These are phyloP conservation scores for Cercospora zeina DNA, from an alignment of 2,329 filamentous ascomycete genomes.

Conservation along the genomic window DNA sequence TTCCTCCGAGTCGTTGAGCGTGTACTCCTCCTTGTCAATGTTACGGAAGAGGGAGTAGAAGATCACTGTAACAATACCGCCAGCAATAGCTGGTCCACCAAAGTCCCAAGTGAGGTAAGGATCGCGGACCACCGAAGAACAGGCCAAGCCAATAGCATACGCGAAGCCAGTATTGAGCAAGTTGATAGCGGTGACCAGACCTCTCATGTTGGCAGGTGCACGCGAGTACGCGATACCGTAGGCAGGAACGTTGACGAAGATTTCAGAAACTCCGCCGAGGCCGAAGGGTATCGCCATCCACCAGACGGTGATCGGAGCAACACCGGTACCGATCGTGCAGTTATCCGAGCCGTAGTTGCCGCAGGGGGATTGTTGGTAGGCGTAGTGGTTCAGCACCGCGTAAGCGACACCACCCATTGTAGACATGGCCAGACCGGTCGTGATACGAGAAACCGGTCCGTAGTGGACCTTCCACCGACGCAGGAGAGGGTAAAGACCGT, in stretches of 20 bases:
- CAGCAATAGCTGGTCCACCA: conserved; percentile 52
- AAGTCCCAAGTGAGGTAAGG: conserved; percentile 54
- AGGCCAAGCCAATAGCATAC: conserved; percentile 43
- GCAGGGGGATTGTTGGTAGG: conserved; percentile 52
- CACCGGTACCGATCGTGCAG: conserved; percentile 40
- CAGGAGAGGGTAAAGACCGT: conserved; percentile 48
- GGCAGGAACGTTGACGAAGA: conserved; percentile 48
- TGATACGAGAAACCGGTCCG: conserved; percentile 55
- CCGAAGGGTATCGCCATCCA: conserved; percentile 44
- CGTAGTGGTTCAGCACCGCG: conserved; percentile 47
- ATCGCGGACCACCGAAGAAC: conserved; percentile 47
- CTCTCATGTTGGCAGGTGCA: conserved; percentile 47
- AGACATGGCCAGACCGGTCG: conserved; percentile 51
- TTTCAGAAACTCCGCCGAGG: conserved; percentile 46
- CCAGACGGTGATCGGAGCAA: conserved; percentile 47
- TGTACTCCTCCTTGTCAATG: conserved; percentile 41
- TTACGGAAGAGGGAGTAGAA: conserved; percentile 52
- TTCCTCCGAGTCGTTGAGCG: conserved; percentile 24
- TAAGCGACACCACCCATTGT: conserved; percentile 47
- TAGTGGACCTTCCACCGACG: conserved; percentile 45
- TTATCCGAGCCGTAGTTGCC: conserved; percentile 44
- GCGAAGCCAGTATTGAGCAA: conserved; percentile 47
- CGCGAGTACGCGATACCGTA: conserved; percentile 50
- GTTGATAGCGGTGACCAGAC: conserved; percentile 47
- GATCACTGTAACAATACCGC: conserved; percentile 50